Conservation (phyloP, 306 rosid genomes). For the Acacia crassicarpa region DNA sequence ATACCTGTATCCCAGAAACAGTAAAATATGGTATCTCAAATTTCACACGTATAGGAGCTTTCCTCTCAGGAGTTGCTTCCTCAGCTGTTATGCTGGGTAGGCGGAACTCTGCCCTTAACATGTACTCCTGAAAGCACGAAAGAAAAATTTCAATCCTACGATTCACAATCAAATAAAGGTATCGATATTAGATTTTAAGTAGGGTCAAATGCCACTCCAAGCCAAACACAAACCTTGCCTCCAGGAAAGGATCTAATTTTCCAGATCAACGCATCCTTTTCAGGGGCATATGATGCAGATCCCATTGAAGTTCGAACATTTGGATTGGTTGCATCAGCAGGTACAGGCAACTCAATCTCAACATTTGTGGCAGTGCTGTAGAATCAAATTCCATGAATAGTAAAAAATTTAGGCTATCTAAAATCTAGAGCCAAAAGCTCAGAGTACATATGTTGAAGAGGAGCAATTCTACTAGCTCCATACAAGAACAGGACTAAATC, state of each 20-base stretch:
- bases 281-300: conserved; percentile 96
- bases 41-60: conserved; percentile 95
- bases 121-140: conserved; percentile 70
- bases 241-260: conserved; percentile 96
- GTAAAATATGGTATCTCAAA: conserved; percentile 99
- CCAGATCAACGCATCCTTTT: conserved; percentile 89
- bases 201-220: conserved; percentile 20
- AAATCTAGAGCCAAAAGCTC: conserved; percentile 38
- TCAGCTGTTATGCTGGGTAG: conserved; percentile 90
- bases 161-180: conserved; percentile 2
- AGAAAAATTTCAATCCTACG: conserved; percentile 19
- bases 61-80: conserved; percentile 90
- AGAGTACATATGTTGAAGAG: conserved; percentile 30
- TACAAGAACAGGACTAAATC: conserved; percentile 17
- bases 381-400: conserved; percentile 33
- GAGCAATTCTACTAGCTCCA: conserved; percentile 20
- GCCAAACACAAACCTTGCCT: conserved; percentile 76
- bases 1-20: conserved; percentile 96
- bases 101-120: conserved; percentile 93
- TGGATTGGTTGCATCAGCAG: conserved; percentile 91
- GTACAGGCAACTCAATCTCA: conserved; percentile 91
- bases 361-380: conserved; percentile 94
- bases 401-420: conserved; percentile 16
- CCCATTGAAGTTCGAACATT: conserved; percentile 94
- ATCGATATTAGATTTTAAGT: conserved; percentile 3